These are phyloP conservation scores for Crithidia bombi DNA, from an alignment of 208 protist species.

Conservation along the genomic window DNA sequence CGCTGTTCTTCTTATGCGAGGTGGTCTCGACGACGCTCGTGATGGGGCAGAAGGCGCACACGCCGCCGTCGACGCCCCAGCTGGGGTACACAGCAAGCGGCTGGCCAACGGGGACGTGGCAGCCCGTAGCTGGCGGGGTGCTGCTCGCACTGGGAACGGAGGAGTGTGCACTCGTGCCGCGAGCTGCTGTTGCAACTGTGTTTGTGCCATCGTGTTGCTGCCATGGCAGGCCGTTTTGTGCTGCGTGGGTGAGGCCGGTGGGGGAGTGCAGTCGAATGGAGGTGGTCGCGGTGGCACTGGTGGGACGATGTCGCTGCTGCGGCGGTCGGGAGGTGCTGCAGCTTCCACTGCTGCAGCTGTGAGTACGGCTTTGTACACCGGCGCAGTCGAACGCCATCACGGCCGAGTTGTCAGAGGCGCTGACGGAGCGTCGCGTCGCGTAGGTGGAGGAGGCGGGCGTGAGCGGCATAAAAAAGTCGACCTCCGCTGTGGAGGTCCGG, in stretches of 20 bases:
- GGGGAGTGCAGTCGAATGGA: neutral
- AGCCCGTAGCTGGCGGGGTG: constrained; percentile 8
- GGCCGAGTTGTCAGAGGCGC: neutral
- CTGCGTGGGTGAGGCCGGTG: neutral
- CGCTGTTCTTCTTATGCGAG: constrained; percentile 4
- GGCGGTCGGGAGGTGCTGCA: neutral
- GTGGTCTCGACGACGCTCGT: constrained; percentile 12
- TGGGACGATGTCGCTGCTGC: neutral
- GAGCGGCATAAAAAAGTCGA: constrained; percentile 2
- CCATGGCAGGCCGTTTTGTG: neutral
- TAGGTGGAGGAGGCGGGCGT: constrained; percentile 5
- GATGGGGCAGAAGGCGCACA: constrained; percentile 20
- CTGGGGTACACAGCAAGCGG: neutral
- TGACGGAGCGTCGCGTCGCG: constrained; percentile 17
- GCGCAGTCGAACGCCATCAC: neutral
- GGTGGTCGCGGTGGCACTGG: neutral
- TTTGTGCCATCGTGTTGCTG: neutral
- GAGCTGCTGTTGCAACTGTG: constrained; percentile 3
- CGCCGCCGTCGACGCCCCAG: neutral
- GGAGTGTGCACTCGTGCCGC: neutral
- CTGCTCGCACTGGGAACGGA: constrained; percentile 9
- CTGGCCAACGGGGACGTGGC: neutral
- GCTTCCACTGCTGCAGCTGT: constrained; percentile 19
- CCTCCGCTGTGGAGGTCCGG: constrained; percentile 4
- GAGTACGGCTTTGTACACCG: constrained; percentile 1